Base-by-base conservation (phyloP, 371 early-diverging fungal genomes). In the Globomyces sp. region DNA sequence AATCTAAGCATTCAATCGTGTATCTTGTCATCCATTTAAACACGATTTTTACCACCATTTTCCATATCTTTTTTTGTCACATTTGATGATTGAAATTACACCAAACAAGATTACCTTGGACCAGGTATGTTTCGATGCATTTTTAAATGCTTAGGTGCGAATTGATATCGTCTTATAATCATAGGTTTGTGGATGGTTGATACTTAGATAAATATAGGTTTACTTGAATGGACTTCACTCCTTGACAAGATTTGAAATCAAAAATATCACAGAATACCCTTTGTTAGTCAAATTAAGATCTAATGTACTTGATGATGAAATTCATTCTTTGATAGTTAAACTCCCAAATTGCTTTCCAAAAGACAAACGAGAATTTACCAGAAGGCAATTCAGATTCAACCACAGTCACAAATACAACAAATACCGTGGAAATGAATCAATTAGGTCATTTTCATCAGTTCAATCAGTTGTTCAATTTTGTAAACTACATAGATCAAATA, bases 391-490 rank as follows among this genome's bases (percentile, higher is more conserved):
- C 24, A 24, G 24, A 24, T 24, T 24, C 24, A 24, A 65, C 51
- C 34, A 43, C 11, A 1, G 43, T 4, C 6, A 40, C 39, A n/a
- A 40, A 2, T 2, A 58, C 13, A 43, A 41, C 58, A 24, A 44
- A 41, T 44, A 58, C 58, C 3, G 73, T 52, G 11, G 42, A 60
- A 68, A 52, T 50, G 11, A 24, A 51, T 39, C n/a, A 34, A 46
- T 48, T 46, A 4, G 6, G 85, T 4, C 63, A 78, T 41, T 80
- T 82, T 11, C 82, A 85, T 63, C 89, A 91, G 58, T 91, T 90
- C 71, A 94, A 93, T 68, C 90, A 92, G 67, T 81, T 94, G 0
- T 94, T 93, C 74, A 94, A 94, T 66, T 88, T 86, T 67, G 93
- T 94, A 69, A 89, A 91, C 62, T 86, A 90, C 67, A 86, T 93